Evolutionary conservation across 441 rosid genomes (phyloP).

Genomic region (Viola pubescens): DNA sequence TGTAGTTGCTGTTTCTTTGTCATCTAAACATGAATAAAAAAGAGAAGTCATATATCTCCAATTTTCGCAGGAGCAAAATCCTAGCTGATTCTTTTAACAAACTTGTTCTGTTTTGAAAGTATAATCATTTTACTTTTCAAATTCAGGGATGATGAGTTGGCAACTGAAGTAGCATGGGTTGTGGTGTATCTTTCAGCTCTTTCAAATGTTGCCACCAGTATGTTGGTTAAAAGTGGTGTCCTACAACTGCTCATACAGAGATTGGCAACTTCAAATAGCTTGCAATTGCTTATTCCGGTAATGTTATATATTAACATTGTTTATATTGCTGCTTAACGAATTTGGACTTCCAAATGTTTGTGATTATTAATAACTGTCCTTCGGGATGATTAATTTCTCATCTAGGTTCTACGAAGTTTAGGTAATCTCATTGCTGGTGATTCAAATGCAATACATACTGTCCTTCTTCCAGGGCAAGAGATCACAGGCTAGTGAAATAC

Average conservation of each 20-base stretch:
- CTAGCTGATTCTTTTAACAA: not conserved
- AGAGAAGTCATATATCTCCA: too few species aligned
- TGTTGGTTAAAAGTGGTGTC: slow-evolving; percentile 67
- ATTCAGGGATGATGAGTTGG: slow-evolving; percentile 80
- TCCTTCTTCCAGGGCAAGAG: slow-evolving; percentile 56
- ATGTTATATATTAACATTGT: too few species aligned
- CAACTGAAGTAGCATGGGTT: slow-evolving; percentile 94
- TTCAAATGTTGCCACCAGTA: slow-evolving; percentile 63
- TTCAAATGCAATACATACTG: slow-evolving; percentile 48
- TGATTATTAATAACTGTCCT: not conserved
- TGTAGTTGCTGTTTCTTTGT: too few species aligned
- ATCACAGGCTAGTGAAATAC: slow-evolving; percentile 53
- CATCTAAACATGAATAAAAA: too few species aligned
- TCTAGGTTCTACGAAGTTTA: slow-evolving; percentile 78
- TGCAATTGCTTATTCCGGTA: slow-evolving; percentile 94
- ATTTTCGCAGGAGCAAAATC: too few species aligned
- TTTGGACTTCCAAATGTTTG: too few species aligned
- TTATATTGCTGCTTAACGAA: too few species aligned
- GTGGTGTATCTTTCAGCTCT: slow-evolving; percentile 97
- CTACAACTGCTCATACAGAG: slow-evolving; percentile 71
- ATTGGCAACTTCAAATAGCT: slow-evolving; percentile 64
- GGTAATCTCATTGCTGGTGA: slow-evolving; percentile 91
- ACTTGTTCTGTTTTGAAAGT: not conserved
- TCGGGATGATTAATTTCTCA: slow-evolving; percentile 4
- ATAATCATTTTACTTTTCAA: slow-evolving; percentile 9